Evolutionary conservation across 257 asterid species (phyloP).

Genomic region (Avicennia marina): DNA sequence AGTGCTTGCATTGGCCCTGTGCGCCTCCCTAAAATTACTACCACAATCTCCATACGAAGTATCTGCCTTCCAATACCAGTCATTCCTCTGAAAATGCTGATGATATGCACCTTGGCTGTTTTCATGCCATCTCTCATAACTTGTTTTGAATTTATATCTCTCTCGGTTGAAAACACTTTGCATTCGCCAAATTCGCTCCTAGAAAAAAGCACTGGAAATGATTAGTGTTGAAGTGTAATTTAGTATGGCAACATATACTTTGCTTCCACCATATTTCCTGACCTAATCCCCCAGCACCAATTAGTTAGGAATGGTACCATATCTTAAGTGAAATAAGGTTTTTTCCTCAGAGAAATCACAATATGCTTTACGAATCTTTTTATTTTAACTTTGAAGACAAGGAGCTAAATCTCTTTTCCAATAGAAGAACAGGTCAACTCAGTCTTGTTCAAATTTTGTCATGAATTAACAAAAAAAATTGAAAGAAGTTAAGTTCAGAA

Average conservation of each 20-base stretch:
- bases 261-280: too few relatives aligned
- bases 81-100: conserved; percentile 85
- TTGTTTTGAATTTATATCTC: conserved; percentile 63
- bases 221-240: too few relatives aligned
- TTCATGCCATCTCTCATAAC: conserved; percentile 85
- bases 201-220: conserved; percentile 7
- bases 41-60: conserved; percentile 48
- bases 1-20: conserved; percentile 38
- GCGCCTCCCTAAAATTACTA: conserved; percentile 49
- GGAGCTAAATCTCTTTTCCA: neutral
- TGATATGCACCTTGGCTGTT: conserved; percentile 62
- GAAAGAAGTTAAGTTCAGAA: too few relatives aligned
- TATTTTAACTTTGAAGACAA: too few relatives aligned
- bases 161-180: conserved; percentile 87
- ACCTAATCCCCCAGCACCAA: neutral
- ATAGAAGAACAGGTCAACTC: too few relatives aligned
- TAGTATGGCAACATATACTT: too few relatives aligned
- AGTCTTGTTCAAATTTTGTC: neutral
- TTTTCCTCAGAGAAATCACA: neutral
- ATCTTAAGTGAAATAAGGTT: neutral
- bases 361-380: neutral
- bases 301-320: neutral
- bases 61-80: conserved; percentile 92
- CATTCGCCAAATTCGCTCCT: conserved; percentile 96
- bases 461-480: neutral